Evolutionary conservation across 1,284 basidiomycete species (phyloP).

Genomic region (Ceratobasidium sp.): DNA sequence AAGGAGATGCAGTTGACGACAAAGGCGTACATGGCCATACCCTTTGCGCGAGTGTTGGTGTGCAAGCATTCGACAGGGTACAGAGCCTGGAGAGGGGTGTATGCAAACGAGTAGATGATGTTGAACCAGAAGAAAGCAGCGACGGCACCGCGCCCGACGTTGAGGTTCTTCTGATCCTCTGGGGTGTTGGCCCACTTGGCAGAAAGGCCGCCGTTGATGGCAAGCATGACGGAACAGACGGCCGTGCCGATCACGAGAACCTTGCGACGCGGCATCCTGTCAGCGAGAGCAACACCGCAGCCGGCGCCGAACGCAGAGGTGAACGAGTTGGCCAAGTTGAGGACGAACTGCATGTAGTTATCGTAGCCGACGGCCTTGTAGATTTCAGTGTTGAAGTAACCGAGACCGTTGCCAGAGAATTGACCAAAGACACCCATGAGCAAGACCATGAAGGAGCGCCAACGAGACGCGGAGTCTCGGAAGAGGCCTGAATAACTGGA

Average conservation of each 20-base stretch:
- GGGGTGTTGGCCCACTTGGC: conserved; percentile 51
- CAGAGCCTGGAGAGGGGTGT: conserved; percentile 66
- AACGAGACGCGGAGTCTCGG: conserved; percentile 51
- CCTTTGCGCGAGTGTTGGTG: conserved; percentile 68
- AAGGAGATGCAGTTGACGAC: conserved; percentile 53
- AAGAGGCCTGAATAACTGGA: conserved; percentile 55
- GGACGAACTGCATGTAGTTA: conserved; percentile 60
- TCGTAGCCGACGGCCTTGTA: conserved; percentile 50
- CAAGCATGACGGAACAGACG: conserved; percentile 51
- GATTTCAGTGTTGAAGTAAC: conserved; percentile 59
- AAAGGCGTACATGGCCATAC: conserved; percentile 59
- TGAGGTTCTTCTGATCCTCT: conserved; percentile 50
- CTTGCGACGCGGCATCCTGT: conserved; percentile 55
- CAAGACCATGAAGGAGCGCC: conserved; percentile 62
- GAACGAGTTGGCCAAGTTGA: conserved; percentile 67
- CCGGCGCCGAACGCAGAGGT: conserved; percentile 65
- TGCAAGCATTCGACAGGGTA: conserved; percentile 67
- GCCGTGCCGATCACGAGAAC: conserved; percentile 51
- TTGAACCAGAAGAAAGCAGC: conserved; percentile 63
- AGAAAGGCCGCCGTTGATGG: conserved; percentile 52
- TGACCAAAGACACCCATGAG: conserved; percentile 67
- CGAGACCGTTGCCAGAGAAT: conserved; percentile 62
- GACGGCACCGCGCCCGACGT: conserved; percentile 55
- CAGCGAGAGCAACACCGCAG: conserved; percentile 61
- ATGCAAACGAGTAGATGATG: conserved; percentile 51